Evolutionary conservation across 345 rosid genomes (phyloP), one percentile per base, ranked within the genome.

Genomic region (Limnanthes douglasii): DNA sequence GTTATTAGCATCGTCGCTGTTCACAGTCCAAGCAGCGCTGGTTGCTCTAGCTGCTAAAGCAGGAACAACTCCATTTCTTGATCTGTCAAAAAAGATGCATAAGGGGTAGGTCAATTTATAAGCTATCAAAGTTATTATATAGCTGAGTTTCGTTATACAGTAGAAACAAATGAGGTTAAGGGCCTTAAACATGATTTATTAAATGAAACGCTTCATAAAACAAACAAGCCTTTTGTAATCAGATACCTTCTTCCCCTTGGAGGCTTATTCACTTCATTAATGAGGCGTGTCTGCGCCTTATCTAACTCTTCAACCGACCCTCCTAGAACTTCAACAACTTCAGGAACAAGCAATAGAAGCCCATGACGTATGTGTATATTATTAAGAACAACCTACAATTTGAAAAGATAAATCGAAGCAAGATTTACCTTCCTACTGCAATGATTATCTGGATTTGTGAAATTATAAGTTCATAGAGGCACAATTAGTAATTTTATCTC

Each of bases 191-290:
- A n/a, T n/a, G n/a, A n/a, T n/a, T n/a, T n/a, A n/a, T n/a, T n/a
- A n/a, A n/a, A n/a, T n/a, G n/a, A n/a, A n/a, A n/a, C n/a, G n/a
- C n/a, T n/a, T n/a, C n/a, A n/a, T n/a, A n/a, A n/a, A n/a, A n/a
- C n/a, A n/a, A n/a, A n/a, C n/a, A n/a, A n/a, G n/a, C n/a, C n/a
- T n/a, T n/a, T n/a, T n/a, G n/a, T n/a, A n/a, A n/a, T n/a, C n/a
- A 43, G 21, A 5, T 68, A 88, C 96, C 98, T 84, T 69, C 45
- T 90, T 46, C 96, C 98, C 61, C 96, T 75, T 18, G 96, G 85
- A 43, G 94, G 98, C 48, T 80, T 90, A 54, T 77, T 77, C 41
- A 84, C 82, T 77, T 84, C 92, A 22, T 54, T 39, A 46, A 75
- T 80, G 39, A 90, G 82, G 39, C 65, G 72, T 50, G 53, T 70